Evolutionary conservation across 345 rosid genomes (phyloP).

Genomic region (Populus deltoides): DNA sequence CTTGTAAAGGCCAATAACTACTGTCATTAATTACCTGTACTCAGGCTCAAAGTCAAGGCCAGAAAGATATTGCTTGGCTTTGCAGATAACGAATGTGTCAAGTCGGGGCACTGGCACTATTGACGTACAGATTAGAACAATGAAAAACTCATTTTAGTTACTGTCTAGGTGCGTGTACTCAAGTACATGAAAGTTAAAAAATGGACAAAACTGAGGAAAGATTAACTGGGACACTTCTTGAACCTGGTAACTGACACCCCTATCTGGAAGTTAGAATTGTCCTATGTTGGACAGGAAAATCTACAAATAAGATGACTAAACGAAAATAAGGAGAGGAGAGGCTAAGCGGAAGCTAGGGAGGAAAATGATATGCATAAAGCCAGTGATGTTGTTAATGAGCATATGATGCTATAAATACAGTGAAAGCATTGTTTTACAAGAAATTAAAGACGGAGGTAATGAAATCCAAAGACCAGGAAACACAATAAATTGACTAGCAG

Average conservation of each 20-base stretch:
- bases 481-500: neutral
- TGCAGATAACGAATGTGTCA: conserved; percentile 70
- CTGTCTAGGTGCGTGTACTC: neutral
- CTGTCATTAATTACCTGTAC: conserved; percentile 24
- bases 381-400: too few relatives aligned
- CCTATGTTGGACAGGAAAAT: neutral
- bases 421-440: too few relatives aligned
- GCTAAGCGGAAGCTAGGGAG: neutral
- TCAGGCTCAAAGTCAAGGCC: conserved; percentile 32
- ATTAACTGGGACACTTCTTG: neutral
- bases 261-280: neutral
- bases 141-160: neutral
- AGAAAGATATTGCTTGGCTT: conserved; percentile 52
- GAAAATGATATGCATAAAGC: neutral
- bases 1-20: neutral
- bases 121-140: neutral
- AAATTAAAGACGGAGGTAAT: too few relatives aligned
- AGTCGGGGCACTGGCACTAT: conserved; percentile 63
- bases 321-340: neutral
- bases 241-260: neutral
- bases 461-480: neutral
- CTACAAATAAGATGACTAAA: neutral
- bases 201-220: neutral
- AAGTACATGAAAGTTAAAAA: neutral
- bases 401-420: too few relatives aligned